These are phyloP conservation scores for Penicillium daleae DNA, from an alignment of 495 filamentous ascomycete species.

Conservation along the genomic window DNA sequence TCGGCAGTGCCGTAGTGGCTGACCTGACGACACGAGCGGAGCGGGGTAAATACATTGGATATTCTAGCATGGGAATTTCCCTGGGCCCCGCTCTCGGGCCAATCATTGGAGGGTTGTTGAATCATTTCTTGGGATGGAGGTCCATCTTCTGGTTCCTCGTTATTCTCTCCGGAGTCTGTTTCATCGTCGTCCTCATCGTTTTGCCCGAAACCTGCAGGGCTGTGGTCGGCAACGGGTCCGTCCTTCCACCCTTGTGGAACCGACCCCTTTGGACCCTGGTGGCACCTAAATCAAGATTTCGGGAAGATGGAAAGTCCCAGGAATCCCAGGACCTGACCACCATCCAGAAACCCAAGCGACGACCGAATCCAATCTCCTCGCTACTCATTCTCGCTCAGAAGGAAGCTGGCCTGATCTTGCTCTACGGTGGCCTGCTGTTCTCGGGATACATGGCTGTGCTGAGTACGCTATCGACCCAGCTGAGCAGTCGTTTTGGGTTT, in stretches of 20 bases:
- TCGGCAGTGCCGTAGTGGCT: constrained; percentile 45
- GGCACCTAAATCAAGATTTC: constrained; percentile 15
- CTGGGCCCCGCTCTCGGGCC: constrained; percentile 61
- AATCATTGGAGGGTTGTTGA: constrained; percentile 66
- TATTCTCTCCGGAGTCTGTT: constrained; percentile 55
- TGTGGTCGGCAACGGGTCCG: constrained; percentile 52
- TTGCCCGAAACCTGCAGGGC: constrained; percentile 51
- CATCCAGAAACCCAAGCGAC: constrained; percentile 21
- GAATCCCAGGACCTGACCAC: constrained; percentile 11
- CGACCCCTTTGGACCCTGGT: constrained; percentile 33
- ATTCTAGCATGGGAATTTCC: constrained; percentile 31
- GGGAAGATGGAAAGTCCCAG: constrained; percentile 4
- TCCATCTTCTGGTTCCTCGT: constrained; percentile 76
- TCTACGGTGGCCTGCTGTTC: constrained; percentile 36
- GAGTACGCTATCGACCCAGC: constrained; percentile 37
- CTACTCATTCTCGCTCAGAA: constrained; percentile 44
- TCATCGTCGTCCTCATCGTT: constrained; percentile 31
- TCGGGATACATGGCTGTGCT: constrained; percentile 31
- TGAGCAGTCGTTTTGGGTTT: constrained; percentile 42
- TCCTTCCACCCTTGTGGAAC: constrained; percentile 45
- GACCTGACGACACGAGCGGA: constrained; percentile 49
- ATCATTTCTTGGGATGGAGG: constrained; percentile 68
- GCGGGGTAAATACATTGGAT: constrained; percentile 51
- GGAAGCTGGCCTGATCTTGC: constrained; percentile 40
- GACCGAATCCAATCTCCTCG: constrained; percentile 32